phyloP scores from a whole-genome alignment of 225 moss, liverwort and hornwort species.

The Climacium dendroides region DNA sequence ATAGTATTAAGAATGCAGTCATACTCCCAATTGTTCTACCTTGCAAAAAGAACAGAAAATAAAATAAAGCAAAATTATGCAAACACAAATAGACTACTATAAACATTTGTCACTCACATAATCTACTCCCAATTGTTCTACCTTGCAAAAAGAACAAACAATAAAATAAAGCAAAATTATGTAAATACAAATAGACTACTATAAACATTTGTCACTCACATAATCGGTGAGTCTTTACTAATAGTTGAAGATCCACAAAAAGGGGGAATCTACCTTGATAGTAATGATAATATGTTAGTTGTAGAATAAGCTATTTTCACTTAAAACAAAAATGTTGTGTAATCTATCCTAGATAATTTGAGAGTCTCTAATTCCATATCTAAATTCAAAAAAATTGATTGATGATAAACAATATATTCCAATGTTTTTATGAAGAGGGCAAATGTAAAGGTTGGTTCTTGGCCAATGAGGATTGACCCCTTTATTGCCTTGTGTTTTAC shows the following conservation, averaged over 20 bases:
- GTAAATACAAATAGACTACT: not conserved
- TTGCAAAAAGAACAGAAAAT: not conserved
- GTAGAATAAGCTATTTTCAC: accelerated
- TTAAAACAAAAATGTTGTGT: not conserved
- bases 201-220: not conserved
- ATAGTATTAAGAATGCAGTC: not conserved
- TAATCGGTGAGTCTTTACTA: not conserved
- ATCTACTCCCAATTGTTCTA: not conserved
- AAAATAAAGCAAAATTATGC: not conserved
- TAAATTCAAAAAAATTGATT: not conserved
- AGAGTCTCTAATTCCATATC: not conserved
- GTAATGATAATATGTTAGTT: not conserved
- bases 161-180: not conserved
- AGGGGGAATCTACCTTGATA: too few relatives aligned
- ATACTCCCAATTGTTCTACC: not conserved
- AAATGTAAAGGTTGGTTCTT: accelerated
- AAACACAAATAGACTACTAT: not conserved
- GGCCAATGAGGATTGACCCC: too few relatives aligned
- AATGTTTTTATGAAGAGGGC: not conserved
- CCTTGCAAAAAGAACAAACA: not conserved
- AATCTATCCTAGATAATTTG: not conserved
- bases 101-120: not conserved
- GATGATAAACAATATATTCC: not conserved
- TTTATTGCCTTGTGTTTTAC: too few relatives aligned
- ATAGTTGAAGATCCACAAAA: not conserved